Conservation (phyloP, 495 filamentous ascomycete species). For the Aspergillus diversus region DNA sequence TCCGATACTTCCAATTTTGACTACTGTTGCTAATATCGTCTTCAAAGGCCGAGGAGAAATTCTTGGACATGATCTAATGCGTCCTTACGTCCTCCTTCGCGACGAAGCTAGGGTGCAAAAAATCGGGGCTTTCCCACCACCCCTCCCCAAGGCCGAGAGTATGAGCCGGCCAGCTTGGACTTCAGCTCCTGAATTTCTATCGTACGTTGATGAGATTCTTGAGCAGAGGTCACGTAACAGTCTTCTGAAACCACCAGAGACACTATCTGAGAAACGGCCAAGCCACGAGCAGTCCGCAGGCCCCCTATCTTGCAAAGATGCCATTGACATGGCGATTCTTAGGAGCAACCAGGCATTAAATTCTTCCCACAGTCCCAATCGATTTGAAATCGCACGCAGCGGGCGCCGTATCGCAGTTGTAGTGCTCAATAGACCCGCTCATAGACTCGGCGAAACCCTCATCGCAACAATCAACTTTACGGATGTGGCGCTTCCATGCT, state of each 20-base stretch:
- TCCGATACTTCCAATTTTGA: background rate
- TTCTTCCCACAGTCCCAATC: slow-evolving; percentile 71
- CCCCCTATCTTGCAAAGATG: slow-evolving; percentile 70
- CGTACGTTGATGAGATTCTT: slow-evolving; percentile 81
- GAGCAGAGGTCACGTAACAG: slow-evolving; percentile 57
- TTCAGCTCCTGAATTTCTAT: slow-evolving; percentile 65
- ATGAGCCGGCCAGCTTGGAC: slow-evolving; percentile 42
- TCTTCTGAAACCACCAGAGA: slow-evolving; percentile 64
- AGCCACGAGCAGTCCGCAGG: slow-evolving; percentile 46
- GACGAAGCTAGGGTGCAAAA: slow-evolving; percentile 69
- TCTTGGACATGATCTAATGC: slow-evolving; percentile 87
- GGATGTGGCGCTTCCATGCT: slow-evolving; percentile 72
- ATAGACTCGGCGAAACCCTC: slow-evolving; percentile 86
- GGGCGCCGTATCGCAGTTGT: slow-evolving; percentile 83
- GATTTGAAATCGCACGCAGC: slow-evolving; percentile 92
- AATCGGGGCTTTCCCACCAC: slow-evolving; percentile 27
- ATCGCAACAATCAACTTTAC: slow-evolving; percentile 81
- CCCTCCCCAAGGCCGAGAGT: slow-evolving; percentile 40
- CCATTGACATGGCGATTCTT: slow-evolving; percentile 89
- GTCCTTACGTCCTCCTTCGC: slow-evolving; percentile 85
- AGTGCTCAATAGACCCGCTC: slow-evolving; percentile 86
- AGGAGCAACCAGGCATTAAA: slow-evolving; percentile 67
- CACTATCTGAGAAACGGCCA: slow-evolving; percentile 60
- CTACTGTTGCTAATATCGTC: background rate
- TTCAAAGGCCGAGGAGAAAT: slow-evolving; percentile 62